Evolutionary conservation across 2,329 filamentous ascomycete species (phyloP).

Genomic region (Macrophomina pseudophaseolina): DNA sequence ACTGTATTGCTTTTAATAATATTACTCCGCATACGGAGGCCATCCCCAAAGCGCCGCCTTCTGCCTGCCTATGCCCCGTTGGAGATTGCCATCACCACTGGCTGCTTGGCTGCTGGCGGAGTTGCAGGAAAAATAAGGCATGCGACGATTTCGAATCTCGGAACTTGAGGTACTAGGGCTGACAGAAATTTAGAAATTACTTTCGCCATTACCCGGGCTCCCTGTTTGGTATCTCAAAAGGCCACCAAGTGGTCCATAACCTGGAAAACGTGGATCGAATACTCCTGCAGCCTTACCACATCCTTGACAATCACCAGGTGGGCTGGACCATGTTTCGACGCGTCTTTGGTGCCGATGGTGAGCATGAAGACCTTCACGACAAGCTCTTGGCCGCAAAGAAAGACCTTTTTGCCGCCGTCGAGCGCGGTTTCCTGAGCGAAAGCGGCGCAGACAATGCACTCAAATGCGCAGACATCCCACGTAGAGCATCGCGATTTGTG

Average conservation of each 20-base stretch:
- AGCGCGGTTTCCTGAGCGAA: constrained; percentile 1
- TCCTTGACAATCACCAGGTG: background rate
- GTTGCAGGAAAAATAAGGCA: too few species aligned
- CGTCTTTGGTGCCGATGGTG: too few species aligned
- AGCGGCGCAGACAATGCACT: background rate
- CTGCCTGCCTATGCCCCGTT: background rate
- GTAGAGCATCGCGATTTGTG: background rate
- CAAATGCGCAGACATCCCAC: background rate
- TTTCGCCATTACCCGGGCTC: background rate
- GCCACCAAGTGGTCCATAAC: constrained; percentile 9
- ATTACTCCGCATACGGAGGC: too few species aligned
- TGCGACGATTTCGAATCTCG: background rate
- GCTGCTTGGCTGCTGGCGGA: background rate
- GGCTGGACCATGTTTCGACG: constrained; percentile 6
- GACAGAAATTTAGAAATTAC: background rate
- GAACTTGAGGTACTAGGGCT: background rate
- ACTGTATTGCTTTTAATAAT: too few species aligned
- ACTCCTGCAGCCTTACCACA: background rate
- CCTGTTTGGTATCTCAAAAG: background rate
- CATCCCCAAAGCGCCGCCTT: background rate
- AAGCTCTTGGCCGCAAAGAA: background rate
- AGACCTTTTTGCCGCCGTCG: background rate
- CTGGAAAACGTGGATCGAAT: background rate
- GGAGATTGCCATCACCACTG: background rate
- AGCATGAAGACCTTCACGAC: background rate